Conservation (phyloP, 2,329 filamentous ascomycete genomes). For the Epichloe baconii region DNA sequence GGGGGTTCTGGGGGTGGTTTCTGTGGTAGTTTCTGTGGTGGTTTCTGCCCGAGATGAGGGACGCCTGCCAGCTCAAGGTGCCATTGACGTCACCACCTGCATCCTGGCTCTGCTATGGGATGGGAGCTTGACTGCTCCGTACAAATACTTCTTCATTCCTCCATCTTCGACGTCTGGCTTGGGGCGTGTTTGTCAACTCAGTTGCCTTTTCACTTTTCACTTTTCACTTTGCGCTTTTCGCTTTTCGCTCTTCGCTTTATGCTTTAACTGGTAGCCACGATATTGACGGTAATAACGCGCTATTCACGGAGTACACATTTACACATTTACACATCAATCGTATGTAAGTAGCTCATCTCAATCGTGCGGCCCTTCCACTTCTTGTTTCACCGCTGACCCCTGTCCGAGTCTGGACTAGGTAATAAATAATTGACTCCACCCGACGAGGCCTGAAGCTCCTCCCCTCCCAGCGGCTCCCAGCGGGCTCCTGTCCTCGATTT, state of each 20-base stretch:
- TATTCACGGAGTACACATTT: no score
- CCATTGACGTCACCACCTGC: background rate
- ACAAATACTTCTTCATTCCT: background rate
- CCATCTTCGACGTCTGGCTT: background rate
- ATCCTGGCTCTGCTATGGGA: background rate
- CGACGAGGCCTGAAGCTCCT: background rate
- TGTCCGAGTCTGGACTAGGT: background rate
- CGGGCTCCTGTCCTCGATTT: background rate
- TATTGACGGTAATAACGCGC: background rate
- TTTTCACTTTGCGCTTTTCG: no score
- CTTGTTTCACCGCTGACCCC: constrained; percentile 1
- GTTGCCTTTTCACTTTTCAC: no score
- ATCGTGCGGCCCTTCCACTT: background rate
- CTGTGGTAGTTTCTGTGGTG: no score
- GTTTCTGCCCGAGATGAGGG: no score
- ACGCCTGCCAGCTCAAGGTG: background rate
- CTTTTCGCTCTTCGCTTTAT: background rate
- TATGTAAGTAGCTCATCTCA: background rate
- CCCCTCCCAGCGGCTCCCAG: background rate
- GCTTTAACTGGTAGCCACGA: background rate
- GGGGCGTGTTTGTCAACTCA: no score
- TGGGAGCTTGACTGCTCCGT: background rate
- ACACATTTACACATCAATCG: background rate
- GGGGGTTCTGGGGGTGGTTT: no score
- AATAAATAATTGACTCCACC: constrained; percentile 2